phyloP scores from a whole-genome alignment of 177 flowering plant genomes.

The Vitis hybrid region DNA sequence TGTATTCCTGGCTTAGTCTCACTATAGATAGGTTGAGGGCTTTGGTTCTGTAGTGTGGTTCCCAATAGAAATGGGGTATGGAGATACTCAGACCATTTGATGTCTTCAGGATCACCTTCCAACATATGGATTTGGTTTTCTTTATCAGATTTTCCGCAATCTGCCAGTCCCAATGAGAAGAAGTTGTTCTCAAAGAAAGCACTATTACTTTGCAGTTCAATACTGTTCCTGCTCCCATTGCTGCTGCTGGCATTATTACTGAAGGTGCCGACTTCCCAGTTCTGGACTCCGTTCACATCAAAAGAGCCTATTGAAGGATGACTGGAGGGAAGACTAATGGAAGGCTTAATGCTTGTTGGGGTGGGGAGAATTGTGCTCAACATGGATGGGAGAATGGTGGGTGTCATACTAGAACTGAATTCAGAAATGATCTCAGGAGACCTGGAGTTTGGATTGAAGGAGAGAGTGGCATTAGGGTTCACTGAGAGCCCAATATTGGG shows the following conservation, averaged over 20 bases:
- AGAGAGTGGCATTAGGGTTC: slow-evolving; percentile 27
- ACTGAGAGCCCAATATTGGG: slow-evolving; percentile 25
- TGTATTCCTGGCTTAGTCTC: slow-evolving; percentile 32
- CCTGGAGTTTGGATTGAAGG: slow-evolving; percentile 32
- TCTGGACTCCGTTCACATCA: slow-evolving; percentile 26
- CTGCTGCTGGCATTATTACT: slow-evolving; percentile 26
- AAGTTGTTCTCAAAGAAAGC: slow-evolving; percentile 21
- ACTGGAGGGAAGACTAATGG: slow-evolving; percentile 31
- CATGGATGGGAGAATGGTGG: slow-evolving; percentile 19
- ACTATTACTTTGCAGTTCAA: slow-evolving; percentile 25
- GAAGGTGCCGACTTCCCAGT: slow-evolving; percentile 46
- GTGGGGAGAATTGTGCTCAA: slow-evolving; percentile 26
- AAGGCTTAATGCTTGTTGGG: slow-evolving; percentile 33
- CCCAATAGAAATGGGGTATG: slow-evolving; percentile 29
- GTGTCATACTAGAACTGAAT: slow-evolving; percentile 26
- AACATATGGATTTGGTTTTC: slow-evolving; percentile 4
- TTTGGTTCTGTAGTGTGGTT: slow-evolving; percentile 23
- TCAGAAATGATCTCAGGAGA: slow-evolving; percentile 42
- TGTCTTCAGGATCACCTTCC: slow-evolving; percentile 24
- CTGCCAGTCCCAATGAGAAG: slow-evolving; percentile 26
- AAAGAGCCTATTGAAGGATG: slow-evolving; percentile 23
- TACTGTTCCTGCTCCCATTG: slow-evolving; percentile 17
- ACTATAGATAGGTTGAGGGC: slow-evolving; percentile 22
- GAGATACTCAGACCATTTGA: slow-evolving; percentile 47
- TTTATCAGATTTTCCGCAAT: slow-evolving; percentile 13